Evolutionary conservation across 176 grass and related monocot species (phyloP).

Genomic region (Zea luxurians): DNA sequence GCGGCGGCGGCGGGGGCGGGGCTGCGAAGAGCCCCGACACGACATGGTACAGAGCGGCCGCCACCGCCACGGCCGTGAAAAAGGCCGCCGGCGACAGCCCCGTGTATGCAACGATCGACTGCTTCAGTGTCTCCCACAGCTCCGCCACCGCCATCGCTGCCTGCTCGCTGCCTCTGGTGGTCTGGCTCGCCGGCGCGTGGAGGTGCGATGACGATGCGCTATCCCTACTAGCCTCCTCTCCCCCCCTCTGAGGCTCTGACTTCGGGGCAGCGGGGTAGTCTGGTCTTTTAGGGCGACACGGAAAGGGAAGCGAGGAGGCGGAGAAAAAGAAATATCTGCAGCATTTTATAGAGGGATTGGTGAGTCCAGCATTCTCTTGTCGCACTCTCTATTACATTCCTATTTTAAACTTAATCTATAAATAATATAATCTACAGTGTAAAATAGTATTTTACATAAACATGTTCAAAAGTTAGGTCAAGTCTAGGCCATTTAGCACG

Average conservation of each 20-base stretch:
- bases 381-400: too few relatives aligned
- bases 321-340: conserved; percentile 32
- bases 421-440: too few relatives aligned
- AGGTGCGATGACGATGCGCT: neutral
- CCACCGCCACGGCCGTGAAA: conserved; percentile 78
- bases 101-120: conserved; percentile 72
- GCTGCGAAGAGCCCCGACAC: conserved; percentile 64
- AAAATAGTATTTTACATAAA: too few relatives aligned
- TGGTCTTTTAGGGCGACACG: conserved; percentile 9
- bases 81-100: conserved; percentile 80
- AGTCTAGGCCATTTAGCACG: too few relatives aligned
- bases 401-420: too few relatives aligned
- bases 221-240: neutral
- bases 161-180: conserved; percentile 3
- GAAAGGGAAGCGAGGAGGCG: too few relatives aligned
- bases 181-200: neutral
- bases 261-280: conserved; percentile 13
- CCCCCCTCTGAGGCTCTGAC: conserved; percentile 1
- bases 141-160: conserved; percentile 53
- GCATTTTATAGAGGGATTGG: neutral
- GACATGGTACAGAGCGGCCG: conserved; percentile 71
- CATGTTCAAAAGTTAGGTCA: too few relatives aligned
- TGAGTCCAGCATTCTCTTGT: too few relatives aligned
- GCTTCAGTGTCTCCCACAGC: conserved; percentile 77
- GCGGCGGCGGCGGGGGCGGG: conserved; percentile 31